Evolutionary conservation across 2,329 filamentous ascomycete species (phyloP).

Genomic region (Thielaviopsis punctulata): DNA sequence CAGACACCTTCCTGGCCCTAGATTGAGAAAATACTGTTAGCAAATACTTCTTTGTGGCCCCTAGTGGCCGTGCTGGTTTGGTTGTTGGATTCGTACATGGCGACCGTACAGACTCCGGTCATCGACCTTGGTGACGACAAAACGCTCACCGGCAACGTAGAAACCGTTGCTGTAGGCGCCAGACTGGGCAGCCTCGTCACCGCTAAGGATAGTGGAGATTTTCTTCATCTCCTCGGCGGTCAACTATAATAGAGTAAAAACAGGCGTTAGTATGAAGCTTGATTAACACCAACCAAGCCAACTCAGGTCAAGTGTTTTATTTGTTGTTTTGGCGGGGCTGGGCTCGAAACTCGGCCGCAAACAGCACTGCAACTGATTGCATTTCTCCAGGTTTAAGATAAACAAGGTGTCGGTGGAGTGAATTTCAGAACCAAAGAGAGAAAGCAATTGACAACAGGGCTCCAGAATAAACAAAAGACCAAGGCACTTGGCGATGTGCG

Average conservation of each 20-base stretch:
- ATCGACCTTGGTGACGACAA: constrained; percentile 58
- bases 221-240: constrained; percentile 39
- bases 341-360: too few species aligned
- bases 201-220: constrained; percentile 35
- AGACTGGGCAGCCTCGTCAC: constrained; percentile 32
- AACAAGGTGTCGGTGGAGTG: too few species aligned
- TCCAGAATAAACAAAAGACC: too few species aligned
- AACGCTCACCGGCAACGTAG: constrained; percentile 60
- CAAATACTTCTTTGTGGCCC: neutral
- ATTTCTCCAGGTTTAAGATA: too few species aligned
- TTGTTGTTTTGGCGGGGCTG: too few species aligned
- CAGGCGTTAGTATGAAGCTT: neutral
- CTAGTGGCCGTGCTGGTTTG: neutral
- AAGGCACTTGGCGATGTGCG: too few species aligned
- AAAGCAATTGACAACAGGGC: too few species aligned
- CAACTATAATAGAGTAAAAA: constrained; percentile 1
- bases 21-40: neutral
- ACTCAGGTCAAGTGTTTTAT: too few species aligned
- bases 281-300: neutral
- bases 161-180: constrained; percentile 57
- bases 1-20: constrained; percentile 63
- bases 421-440: too few species aligned
- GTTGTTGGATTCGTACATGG: constrained; percentile 40
- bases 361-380: too few species aligned
- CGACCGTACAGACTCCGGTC: constrained; percentile 70